A percentile compares a stretch with the other conserved stretches of the same genome.
Evolutionary conservation across 805 yeast genomes (phyloP).

Genomic region (Priceomyces medius): DNA sequence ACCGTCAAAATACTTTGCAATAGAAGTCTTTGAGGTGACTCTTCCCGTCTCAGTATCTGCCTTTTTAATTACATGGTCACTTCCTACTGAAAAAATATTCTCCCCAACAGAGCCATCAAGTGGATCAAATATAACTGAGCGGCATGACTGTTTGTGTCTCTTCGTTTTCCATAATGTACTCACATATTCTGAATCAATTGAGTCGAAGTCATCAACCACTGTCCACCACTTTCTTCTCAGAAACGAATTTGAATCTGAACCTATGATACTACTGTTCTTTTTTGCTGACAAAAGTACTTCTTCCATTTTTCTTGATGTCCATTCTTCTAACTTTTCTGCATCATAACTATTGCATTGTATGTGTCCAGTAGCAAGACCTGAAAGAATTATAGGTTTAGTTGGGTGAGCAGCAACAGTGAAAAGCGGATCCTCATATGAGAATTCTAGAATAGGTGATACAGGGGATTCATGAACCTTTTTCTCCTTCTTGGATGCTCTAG

Average conservation of each 20-base stretch:
- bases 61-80: constrained; percentile 75
- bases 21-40: constrained; percentile 56
- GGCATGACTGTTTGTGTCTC: constrained; percentile 86
- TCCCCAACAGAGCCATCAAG: constrained; percentile 46
- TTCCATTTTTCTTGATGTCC: constrained; percentile 22
- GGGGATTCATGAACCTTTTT: constrained; percentile 31
- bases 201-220: constrained; percentile 27
- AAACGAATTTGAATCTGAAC: not conserved
- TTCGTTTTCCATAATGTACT: constrained; percentile 73
- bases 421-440: constrained; percentile 59
- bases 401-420: constrained; percentile 83
- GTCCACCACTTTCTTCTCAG: constrained; percentile 49
- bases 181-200: constrained; percentile 23
- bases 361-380: constrained; percentile 84
- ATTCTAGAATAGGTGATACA: constrained; percentile 45
- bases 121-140: constrained; percentile 67
- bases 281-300: constrained; percentile 18
- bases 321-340: constrained; percentile 42
- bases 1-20: constrained; percentile 18
- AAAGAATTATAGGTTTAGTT: constrained; percentile 53
- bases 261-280: constrained; percentile 24
- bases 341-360: constrained; percentile 62
- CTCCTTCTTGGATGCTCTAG: constrained; percentile 15
- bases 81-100: constrained; percentile 66
- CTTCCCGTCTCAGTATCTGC: constrained; percentile 73